phyloP scores from a whole-genome alignment of 164 flowering plant species.

The Liquidambar formosana region DNA sequence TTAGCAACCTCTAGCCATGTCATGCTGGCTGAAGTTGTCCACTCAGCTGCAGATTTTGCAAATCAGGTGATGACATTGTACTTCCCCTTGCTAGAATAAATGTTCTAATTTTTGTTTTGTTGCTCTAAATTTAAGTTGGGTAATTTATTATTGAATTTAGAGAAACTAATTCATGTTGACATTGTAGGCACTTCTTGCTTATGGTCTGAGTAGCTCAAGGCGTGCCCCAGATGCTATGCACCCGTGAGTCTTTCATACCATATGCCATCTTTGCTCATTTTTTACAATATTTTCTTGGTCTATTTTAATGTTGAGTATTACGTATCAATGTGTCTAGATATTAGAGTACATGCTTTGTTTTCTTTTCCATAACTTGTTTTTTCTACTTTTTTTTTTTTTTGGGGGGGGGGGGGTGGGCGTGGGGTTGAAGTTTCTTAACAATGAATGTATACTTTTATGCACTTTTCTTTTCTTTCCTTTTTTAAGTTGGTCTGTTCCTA shows the following conservation, averaged over 20 bases:
- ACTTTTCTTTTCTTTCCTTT: too few species aligned
- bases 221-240: slow-evolving; percentile 99
- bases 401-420: too few species aligned
- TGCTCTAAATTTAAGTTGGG: slow-evolving; percentile 3
- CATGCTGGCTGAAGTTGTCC: slow-evolving; percentile 92
- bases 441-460: neutral
- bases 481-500: neutral
- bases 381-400: neutral
- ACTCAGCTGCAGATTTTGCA: slow-evolving; percentile 95
- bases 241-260: slow-evolving; percentile 65
- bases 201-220: slow-evolving; percentile 93
- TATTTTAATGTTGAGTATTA: neutral
- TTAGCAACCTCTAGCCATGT: slow-evolving; percentile 85
- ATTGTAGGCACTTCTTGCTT: slow-evolving; percentile 94
- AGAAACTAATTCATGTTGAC: slow-evolving; percentile 31
- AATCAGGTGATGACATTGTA: slow-evolving; percentile 61
- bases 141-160: slow-evolving; percentile 14
- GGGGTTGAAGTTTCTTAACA: too few species aligned
- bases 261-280: neutral
- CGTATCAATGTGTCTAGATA: neutral
- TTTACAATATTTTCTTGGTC: neutral
- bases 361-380: neutral
- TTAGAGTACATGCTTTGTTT: neutral
- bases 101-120: neutral
- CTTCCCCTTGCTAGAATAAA: neutral